Percentiles rank a stretch among this genome's conserved stretches.
Evolutionary conservation across 169 alveolate genomes (phyloP).

Genomic region (Plasmodium malariae): DNA sequence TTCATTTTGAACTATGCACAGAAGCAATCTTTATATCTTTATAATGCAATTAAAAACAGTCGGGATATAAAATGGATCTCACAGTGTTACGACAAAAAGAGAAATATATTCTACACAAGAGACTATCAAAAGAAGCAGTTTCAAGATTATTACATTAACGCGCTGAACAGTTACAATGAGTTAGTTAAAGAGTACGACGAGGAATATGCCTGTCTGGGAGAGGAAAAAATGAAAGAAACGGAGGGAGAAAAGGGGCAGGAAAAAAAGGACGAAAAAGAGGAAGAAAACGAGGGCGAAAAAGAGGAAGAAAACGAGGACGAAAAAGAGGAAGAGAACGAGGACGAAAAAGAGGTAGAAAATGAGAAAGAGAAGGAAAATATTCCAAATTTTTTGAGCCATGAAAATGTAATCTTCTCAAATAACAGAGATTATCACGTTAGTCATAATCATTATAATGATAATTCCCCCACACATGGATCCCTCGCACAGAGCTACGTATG

Average conservation of each 20-base stretch:
- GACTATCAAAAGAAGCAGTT: slow-evolving; percentile 29
- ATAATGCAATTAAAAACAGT: slow-evolving; percentile 36
- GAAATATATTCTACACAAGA: slow-evolving; percentile 13
- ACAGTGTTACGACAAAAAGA: slow-evolving; percentile 26
- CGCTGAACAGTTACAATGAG: slow-evolving; percentile 23
- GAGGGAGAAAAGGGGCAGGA: not conserved
- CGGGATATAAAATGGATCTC: slow-evolving; percentile 12
- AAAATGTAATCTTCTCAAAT: too few relatives aligned
- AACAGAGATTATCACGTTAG: too few relatives aligned
- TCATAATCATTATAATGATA: too few relatives aligned
- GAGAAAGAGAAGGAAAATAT: too few relatives aligned
- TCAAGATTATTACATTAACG: slow-evolving; percentile 31
- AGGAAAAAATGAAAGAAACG: not conserved
- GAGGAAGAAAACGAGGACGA: not conserved
- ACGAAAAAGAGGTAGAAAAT: too few relatives aligned
- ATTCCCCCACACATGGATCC: too few relatives aligned
- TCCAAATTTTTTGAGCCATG: too few relatives aligned
- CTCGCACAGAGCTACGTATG: too few relatives aligned
- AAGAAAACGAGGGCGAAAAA: not conserved
- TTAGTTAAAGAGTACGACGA: not conserved
- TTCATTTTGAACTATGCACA: slow-evolving; percentile 44
- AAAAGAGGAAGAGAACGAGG: not conserved
- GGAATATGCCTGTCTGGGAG: not conserved
- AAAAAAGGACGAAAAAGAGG: not conserved
- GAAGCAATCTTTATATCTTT: slow-evolving; percentile 43